A percentile compares a stretch with the other conserved stretches of the same genome.
These are phyloP conservation scores for Entelexis paramagnoliae DNA, from an alignment of 1,139 yeast genomes.

Conservation along the genomic window DNA sequence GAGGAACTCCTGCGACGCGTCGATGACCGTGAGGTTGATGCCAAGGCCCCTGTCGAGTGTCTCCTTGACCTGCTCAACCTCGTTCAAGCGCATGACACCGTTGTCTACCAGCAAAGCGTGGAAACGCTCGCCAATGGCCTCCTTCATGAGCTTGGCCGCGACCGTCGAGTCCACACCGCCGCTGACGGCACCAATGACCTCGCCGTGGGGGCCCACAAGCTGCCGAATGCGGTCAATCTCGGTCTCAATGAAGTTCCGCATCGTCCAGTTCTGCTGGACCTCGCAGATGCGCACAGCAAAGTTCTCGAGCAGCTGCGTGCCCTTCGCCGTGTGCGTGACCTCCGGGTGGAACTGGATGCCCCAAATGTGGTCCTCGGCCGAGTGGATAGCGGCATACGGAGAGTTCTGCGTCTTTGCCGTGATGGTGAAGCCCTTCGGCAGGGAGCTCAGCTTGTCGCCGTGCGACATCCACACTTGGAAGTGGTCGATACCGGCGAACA, in stretches of 20 bases:
- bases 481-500: slow-evolving; percentile 81
- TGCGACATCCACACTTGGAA: slow-evolving; percentile 99
- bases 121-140: slow-evolving; percentile 97
- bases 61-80: slow-evolving; percentile 76
- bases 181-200: slow-evolving; percentile 98
- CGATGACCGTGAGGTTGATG: slow-evolving; percentile 86
- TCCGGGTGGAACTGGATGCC: slow-evolving; percentile 99
- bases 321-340: slow-evolving; percentile 91
- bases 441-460: slow-evolving; percentile 86
- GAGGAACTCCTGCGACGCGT: slow-evolving; percentile 85
- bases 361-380: slow-evolving; percentile 60
- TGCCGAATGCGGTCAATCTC: slow-evolving; percentile 86
- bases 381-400: slow-evolving; percentile 88
- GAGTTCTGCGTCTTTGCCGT: slow-evolving; percentile 91
- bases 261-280: slow-evolving; percentile 87
- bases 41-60: slow-evolving; percentile 89
- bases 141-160: slow-evolving; percentile 95
- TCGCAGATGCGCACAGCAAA: slow-evolving; percentile 87
- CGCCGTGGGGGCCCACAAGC: slow-evolving; percentile 94
- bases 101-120: slow-evolving; percentile 97
- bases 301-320: slow-evolving; percentile 75
- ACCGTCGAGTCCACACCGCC: slow-evolving; percentile 99
- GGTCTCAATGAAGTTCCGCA: slow-evolving; percentile 94
- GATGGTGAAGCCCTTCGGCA: slow-evolving; percentile 80
- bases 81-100: slow-evolving; percentile 94